Evolutionary conservation across 164 flowering plant species (phyloP).

Genomic region (Umbilicus rupestris): DNA sequence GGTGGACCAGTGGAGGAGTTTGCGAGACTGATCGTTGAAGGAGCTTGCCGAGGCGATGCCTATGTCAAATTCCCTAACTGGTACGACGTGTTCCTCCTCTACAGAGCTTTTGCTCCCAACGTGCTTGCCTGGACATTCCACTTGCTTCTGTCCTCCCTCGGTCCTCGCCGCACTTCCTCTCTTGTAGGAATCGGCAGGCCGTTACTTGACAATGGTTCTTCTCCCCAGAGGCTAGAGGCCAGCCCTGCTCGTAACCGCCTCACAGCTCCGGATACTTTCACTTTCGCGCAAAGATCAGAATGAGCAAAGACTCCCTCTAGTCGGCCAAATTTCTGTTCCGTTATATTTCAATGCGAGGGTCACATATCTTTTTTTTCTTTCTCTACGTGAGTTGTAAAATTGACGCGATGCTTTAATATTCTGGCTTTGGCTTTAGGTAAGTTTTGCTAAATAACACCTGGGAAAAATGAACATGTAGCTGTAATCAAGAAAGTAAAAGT

Average conservation of each 20-base stretch:
- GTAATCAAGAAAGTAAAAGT: too few relatives aligned
- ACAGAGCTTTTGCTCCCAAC: constrained; percentile 63
- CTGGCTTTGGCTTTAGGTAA: too few relatives aligned
- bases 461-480: too few relatives aligned
- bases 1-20: constrained; percentile 57
- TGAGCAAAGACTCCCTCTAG: constrained; percentile 1
- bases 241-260: constrained; percentile 11
- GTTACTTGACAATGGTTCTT: constrained; percentile 23
- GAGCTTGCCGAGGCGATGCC: constrained; percentile 74
- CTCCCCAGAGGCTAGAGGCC: constrained; percentile 27
- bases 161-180: constrained; percentile 27
- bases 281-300: constrained; percentile 19
- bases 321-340: too few relatives aligned
- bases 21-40: constrained; percentile 58
- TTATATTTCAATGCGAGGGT: too few relatives aligned
- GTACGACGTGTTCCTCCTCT: constrained; percentile 69
- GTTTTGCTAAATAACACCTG: too few relatives aligned
- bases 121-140: constrained; percentile 70
- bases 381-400: too few relatives aligned
- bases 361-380: too few relatives aligned
- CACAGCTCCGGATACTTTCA: background rate
- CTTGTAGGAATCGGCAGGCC: constrained; percentile 38
- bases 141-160: constrained; percentile 35
- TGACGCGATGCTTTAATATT: too few relatives aligned
- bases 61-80: constrained; percentile 76